Evolutionary conservation across 352 stramenopile genomes (phyloP).

Genomic region (Globisporangium alternatum): DNA sequence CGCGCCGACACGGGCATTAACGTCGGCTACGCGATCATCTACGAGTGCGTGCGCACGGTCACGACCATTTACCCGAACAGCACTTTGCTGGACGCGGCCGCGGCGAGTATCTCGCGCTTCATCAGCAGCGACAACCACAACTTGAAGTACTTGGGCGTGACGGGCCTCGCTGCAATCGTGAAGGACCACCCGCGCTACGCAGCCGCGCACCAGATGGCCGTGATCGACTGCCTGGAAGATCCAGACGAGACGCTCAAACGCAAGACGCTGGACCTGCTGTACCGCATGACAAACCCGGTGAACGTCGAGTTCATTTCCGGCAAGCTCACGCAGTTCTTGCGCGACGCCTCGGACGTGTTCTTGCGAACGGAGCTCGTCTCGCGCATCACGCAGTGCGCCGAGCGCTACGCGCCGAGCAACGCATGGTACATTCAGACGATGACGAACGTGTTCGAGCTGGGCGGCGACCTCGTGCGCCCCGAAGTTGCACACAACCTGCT

Average conservation of each 20-base stretch:
- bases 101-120: constrained; percentile 92
- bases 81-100: constrained; percentile 94
- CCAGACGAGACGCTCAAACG: constrained; percentile 99
- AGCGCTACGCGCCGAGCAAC: constrained; percentile 97
- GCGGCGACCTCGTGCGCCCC: constrained; percentile 96
- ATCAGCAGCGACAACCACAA: constrained; percentile 97
- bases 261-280: constrained; percentile 97
- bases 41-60: constrained; percentile 98
- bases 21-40: constrained; percentile 99
- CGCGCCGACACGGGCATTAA: constrained; percentile 99
- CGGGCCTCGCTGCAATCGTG: constrained; percentile 98
- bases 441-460: constrained; percentile 95
- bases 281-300: constrained; percentile 99
- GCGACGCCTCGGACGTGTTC: constrained; percentile 96
- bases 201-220: constrained; percentile 98
- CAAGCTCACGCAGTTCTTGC: constrained; percentile 96
- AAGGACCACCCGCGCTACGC: constrained; percentile 95
- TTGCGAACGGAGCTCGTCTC: constrained; percentile 96
- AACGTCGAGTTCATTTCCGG: constrained; percentile 99
- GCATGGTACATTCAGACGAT: constrained; percentile 99
- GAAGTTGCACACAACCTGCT: constrained; percentile 98
- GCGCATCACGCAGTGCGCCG: constrained; percentile 97
- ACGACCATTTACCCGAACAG: constrained; percentile 99
- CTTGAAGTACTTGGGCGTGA: constrained; percentile 99
- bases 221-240: constrained; percentile 99